Evolutionary conservation across 2,329 filamentous ascomycete genomes (phyloP), one percentile per base, ranked within the genome.

Genomic region (Diaporthe eres): DNA sequence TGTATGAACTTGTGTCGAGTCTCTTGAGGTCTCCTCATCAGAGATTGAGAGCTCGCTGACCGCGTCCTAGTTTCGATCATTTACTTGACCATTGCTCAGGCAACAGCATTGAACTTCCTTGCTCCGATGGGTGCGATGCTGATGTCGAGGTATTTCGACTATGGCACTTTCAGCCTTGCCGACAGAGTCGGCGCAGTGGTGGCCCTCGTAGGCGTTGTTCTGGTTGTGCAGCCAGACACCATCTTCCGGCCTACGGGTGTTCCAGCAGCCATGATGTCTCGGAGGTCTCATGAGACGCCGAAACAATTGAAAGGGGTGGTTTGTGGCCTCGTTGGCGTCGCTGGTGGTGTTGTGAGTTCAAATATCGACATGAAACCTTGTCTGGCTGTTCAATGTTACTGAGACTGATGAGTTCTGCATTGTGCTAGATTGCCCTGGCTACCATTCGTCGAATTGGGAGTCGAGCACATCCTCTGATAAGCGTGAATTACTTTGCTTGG

Each of bases 31-130:
- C 3, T 3, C 34, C 17, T 39, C 19, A n/a, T 17, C 4, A n/a
- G 31, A 60, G 34, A 19, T 13, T 4, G 4, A 60, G 31, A 9
- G 31, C 57, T 39, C 12, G 47, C 53, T 49, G 19, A 93, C 82
- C 94, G 94, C 49, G 90, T 97, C 85, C 97, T 87, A 88, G 88
- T 85, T 78, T 88, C 86, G 15, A 89, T 89, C 75, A 90, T 94
- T 81, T 97, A 97, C 80, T 90, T 98, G 4, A 94, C 95, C 0
- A 88, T 98, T 2, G 94, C 95, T 22, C 95, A 98, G 82, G 95
- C 95, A 2, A 97, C 94, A 0, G 95, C 98, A 47, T 93, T 98
- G 72, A 97, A 95, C 12, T 98, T 98, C 82, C 88, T 98, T 8
- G 91, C 94, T 0, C 96, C 96, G 0, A 93, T 93, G 19, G 88